Conservation (phyloP, 495 filamentous ascomycete genomes). For the Podospora anserina region DNA sequence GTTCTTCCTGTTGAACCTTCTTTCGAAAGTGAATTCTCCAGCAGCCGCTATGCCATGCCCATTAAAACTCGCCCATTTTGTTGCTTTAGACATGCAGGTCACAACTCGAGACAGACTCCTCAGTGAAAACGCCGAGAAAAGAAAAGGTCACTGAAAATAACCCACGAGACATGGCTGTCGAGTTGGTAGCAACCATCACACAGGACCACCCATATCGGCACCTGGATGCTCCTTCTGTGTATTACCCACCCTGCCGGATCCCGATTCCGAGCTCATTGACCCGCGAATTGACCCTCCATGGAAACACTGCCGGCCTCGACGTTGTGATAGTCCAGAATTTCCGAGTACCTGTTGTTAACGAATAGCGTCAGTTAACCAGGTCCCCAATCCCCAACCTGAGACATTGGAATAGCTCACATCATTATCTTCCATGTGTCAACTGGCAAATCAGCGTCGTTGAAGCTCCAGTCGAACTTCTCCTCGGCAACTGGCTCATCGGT, state of each 20-base stretch:
- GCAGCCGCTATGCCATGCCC: not conserved
- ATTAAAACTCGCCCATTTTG: not conserved
- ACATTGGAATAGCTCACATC: slow-evolving; percentile 64
- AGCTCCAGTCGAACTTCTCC: slow-evolving; percentile 99
- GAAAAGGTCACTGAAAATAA: not conserved
- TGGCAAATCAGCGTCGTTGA: slow-evolving; percentile 96
- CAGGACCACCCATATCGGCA: not conserved
- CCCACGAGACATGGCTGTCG: not conserved
- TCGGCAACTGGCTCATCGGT: slow-evolving; percentile 93
- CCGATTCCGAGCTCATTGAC: slow-evolving; percentile 30
- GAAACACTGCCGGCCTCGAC: slow-evolving; percentile 58
- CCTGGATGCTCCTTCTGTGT: not conserved
- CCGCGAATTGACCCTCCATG: slow-evolving; percentile 36
- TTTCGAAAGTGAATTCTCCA: not conserved
- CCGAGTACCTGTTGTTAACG: slow-evolving; percentile 74
- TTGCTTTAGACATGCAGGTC: not conserved
- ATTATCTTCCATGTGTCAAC: slow-evolving; percentile 99
- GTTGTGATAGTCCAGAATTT: slow-evolving; percentile 99
- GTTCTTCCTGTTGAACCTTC: not conserved
- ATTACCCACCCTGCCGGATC: not conserved
- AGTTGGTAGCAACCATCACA: not conserved
- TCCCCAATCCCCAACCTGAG: not conserved
- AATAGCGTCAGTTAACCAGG: not conserved
- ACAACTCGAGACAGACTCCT: not conserved
- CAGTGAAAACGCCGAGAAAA: not conserved